Evolutionary conservation across 2,329 filamentous ascomycete species (phyloP).

Genomic region (Fusarium albidum): DNA sequence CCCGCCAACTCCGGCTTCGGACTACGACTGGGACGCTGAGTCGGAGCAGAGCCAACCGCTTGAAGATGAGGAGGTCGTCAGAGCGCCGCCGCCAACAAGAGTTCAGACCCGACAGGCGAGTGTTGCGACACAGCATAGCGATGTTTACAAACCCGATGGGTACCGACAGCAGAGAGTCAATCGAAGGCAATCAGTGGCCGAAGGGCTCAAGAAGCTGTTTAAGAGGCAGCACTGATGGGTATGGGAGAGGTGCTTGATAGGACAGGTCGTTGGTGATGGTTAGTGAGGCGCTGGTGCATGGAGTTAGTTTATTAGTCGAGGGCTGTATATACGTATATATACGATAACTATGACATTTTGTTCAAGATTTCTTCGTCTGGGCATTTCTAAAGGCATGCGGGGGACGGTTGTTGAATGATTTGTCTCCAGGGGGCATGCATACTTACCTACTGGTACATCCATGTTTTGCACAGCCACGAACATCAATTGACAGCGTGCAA

Average conservation of each 20-base stretch:
- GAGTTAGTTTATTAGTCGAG: too few species aligned
- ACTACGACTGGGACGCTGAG: slow-evolving; percentile 7
- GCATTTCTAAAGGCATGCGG: too few species aligned
- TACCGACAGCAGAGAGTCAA: slow-evolving; percentile 25
- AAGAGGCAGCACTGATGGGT: slow-evolving; percentile 40
- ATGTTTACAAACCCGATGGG: slow-evolving; percentile 5
- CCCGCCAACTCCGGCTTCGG: slow-evolving; percentile 12
- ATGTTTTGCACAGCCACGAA: too few species aligned
- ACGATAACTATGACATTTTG: too few species aligned
- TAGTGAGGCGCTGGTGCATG: not conserved
- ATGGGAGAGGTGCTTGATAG: not conserved
- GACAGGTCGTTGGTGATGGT: not conserved
- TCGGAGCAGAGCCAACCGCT: slow-evolving; percentile 5
- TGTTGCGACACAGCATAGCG: slow-evolving; percentile 12
- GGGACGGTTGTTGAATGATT: too few species aligned
- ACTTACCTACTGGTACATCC: too few species aligned
- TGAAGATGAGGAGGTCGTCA: not conserved
- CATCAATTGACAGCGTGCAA: too few species aligned
- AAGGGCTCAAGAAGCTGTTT: slow-evolving; percentile 51
- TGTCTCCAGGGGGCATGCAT: too few species aligned
- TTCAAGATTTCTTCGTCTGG: too few species aligned
- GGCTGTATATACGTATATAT: too few species aligned
- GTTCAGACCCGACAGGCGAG: slow-evolving; percentile 14
- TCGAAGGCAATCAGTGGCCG: slow-evolving; percentile 46
- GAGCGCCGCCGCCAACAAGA: slow-evolving; percentile 6